Conservation (phyloP, 345 rosid species). For the Citrus sp. region DNA sequence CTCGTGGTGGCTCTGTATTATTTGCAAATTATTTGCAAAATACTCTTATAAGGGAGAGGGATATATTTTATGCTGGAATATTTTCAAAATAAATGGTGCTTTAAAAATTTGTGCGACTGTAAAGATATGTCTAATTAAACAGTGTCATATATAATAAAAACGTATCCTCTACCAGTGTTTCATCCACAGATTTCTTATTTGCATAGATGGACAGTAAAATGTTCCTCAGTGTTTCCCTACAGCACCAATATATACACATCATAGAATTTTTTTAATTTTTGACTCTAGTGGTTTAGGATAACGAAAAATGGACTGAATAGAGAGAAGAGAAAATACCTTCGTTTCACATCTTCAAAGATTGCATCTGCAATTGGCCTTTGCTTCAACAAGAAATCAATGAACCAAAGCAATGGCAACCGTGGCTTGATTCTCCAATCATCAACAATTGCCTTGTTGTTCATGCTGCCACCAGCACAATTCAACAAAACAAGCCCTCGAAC, state of each 20-base stretch:
- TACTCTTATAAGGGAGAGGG: too few species aligned
- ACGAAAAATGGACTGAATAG: background rate
- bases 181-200: constrained; percentile 76
- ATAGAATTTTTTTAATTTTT: too few species aligned
- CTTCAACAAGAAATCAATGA: constrained; percentile 57
- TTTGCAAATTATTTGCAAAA: too few species aligned
- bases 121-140: too few species aligned
- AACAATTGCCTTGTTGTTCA: constrained; percentile 88
- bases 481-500: constrained; percentile 71
- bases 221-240: constrained; percentile 66
- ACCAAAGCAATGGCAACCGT: constrained; percentile 54
- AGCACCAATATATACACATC: constrained; percentile 4
- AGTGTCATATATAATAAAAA: too few species aligned
- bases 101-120: too few species aligned
- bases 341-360: constrained; percentile 66
- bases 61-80: too few species aligned
- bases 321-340: constrained; percentile 35
- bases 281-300: background rate
- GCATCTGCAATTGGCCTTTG: constrained; percentile 61
- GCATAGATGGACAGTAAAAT: constrained; percentile 63
- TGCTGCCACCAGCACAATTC: constrained; percentile 86
- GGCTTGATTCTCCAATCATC: constrained; percentile 97
- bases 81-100: too few species aligned
- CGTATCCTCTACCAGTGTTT: constrained; percentile 38
- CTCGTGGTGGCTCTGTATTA: too few species aligned